These are phyloP conservation scores for Pyrus communis DNA, from an alignment of 306 rosid species.

Conservation along the genomic window DNA sequence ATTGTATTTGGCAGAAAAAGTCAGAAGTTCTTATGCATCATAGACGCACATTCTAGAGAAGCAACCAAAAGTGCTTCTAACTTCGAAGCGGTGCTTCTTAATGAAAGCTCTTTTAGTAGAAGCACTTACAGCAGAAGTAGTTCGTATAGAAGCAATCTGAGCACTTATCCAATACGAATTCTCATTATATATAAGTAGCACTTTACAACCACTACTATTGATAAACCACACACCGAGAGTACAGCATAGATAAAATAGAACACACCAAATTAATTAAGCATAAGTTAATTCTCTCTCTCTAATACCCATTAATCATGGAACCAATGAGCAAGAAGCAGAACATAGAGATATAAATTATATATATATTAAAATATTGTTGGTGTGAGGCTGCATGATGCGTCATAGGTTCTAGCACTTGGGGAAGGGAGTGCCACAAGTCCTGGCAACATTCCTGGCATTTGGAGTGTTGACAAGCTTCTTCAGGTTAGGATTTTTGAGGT, in stretches of 20 bases:
- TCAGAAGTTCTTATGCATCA: neutral
- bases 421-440: conserved; percentile 85
- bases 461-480: conserved; percentile 87
- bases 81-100: neutral
- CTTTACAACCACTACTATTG: conserved; percentile 27
- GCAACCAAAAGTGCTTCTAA: too few relatives aligned
- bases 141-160: neutral
- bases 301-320: conserved; percentile 22
- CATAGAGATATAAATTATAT: neutral
- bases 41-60: too few relatives aligned
- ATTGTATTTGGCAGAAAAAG: neutral
- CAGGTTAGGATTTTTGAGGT: conserved; percentile 81
- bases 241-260: conserved; percentile 20
- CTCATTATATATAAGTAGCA: conserved; percentile 20
- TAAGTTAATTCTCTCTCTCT: conserved; percentile 9
- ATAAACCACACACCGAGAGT: conserved; percentile 21
- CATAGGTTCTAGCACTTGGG: conserved; percentile 54
- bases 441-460: conserved; percentile 91
- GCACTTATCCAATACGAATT: conserved; percentile 22
- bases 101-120: neutral
- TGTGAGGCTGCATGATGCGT: neutral
- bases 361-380: neutral
- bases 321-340: conserved; percentile 13
- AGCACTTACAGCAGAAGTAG: neutral
- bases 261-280: conserved; percentile 29